Base-by-base conservation (phyloP, 352 stramenopile genomes). In the Phytophthora litchii region DNA sequence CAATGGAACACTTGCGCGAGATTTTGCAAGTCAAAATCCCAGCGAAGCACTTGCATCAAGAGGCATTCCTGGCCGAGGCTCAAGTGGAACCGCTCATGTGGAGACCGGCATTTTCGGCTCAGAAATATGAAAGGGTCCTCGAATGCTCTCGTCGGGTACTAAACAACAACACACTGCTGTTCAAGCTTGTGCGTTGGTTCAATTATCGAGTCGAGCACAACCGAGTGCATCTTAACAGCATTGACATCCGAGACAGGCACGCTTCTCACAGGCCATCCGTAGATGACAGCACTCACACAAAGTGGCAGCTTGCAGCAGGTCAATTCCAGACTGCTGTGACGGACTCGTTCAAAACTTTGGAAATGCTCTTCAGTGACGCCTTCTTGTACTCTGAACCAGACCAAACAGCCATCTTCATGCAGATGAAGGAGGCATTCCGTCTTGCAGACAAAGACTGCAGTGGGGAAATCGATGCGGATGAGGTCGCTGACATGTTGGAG, bases 351-450 rank as follows among this genome's bases (percentile, higher is more conserved):
- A 67, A 75, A 8, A 92, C 83, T 2, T 55, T 92, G 27, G 50
- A 84, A 27, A 73, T 79, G 60, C 65, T 92, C 14, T 92, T 92
- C 37, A 70, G 83, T 7, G 80, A 90, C n/a, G 60, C 76, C 7
- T 92, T 92, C 37, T 35, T 88, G 45, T 92, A 92, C 63, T 75
- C 78, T 0, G 83, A 92, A 17, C 74, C 80, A 10, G 83, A 92
- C 35, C 80, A 92, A 45, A 92, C 83, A 0, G 83, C 83, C 12
- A 69, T 92, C 44, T 92, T 92, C 43, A 88, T 92, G 83, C 83
- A 92, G 50, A 92, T 92, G 74, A 92, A 92, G 31, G 83, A 92
- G 42, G 83, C 83, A 0, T 92, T 92, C 59, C 78, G 83, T 16
- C 62, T 89, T 5, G 83, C 76, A 2, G 83, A 92, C 53, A 86